Evolutionary conservation across 129 eudicot genomes (phyloP), one percentile per base, ranked within the genome.

Genomic region (Tagetes patula): DNA sequence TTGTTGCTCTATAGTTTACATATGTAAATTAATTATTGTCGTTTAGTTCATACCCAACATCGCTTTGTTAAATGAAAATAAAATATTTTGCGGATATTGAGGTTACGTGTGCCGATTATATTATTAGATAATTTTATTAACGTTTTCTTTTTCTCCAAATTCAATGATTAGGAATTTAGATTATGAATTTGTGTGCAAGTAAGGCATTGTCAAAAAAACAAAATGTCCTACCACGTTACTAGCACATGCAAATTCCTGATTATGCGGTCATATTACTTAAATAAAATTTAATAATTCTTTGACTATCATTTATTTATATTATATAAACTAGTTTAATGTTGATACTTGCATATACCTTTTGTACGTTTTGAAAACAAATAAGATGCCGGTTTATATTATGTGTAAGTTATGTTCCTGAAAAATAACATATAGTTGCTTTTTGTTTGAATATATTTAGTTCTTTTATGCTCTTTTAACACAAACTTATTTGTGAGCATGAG

Each of bases 221-320:
- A 74, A 68, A 39, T 80, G 81, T 52, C 86, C 86, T 74, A 82
- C 86, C 86, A 82, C 67, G 86, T 82, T 78, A 69, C 75, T 37
- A 69, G 77, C 86, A 82, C 86, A 82, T 82, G 86, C 80, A 78
- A 54, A 33, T 65, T 59, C 72, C 79, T 52, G 37, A 58, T 50
- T 47, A 20, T 72, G 60, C 48, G 82, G 76, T 60, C 65, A 69
- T 67, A 68, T 77, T 34, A 52, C 59, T 67, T 76, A 41, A 43
- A 61, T 62, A 47, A 36, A 64, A n/a, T 36, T 62, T 37, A 45
- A 38, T 33, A 39, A 56, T 42, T 58, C 74, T 54, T 43, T 67
- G 74, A 67, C 74, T 31, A 11, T 55, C 8, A 13, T 67, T 53
- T 42, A 20, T 20, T 20, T 20, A 20, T 20, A 20, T 20, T 20